Evolutionary conservation across 257 asterid genomes (phyloP).

Genomic region (Echium plantagineum): DNA sequence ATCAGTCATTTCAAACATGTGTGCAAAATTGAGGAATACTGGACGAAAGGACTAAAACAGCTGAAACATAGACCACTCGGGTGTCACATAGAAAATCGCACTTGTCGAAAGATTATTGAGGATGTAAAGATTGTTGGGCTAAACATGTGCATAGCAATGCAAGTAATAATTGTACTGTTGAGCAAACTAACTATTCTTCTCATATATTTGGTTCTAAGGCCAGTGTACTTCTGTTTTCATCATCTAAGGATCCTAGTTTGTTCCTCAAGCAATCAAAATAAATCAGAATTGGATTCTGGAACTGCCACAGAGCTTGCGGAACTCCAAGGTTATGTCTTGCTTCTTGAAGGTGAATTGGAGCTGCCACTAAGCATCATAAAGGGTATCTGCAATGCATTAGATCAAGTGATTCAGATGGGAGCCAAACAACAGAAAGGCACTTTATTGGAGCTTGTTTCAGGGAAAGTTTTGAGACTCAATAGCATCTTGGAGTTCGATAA

Average conservation of each 20-base stretch:
- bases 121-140: conserved; percentile 18
- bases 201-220: not conserved
- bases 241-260: not conserved
- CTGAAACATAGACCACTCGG: conserved; percentile 31
- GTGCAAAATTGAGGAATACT: conserved; percentile 22
- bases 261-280: conserved; percentile 8
- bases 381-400: conserved; percentile 20
- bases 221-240: not conserved
- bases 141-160: conserved; percentile 17
- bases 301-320: conserved; percentile 7
- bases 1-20: not conserved
- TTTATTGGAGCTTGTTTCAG: conserved; percentile 21
- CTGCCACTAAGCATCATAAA: conserved; percentile 20
- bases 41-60: conserved; percentile 30
- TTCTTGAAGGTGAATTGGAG: conserved; percentile 36
- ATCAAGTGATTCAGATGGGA: conserved; percentile 20
- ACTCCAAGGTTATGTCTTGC: conserved; percentile 25
- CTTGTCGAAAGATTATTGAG: conserved; percentile 25
- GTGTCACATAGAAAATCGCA: conserved; percentile 17
- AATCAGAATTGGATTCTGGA: conserved; percentile 5
- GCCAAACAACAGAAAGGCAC: conserved; percentile 22
- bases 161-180: conserved; percentile 19
- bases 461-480: conserved; percentile 13
- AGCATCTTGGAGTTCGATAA: conserved; percentile 23
- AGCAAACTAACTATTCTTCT: conserved; percentile 19